Conservation (phyloP, 2,329 filamentous ascomycete genomes). For the Tolypocladium endophyticum region DNA sequence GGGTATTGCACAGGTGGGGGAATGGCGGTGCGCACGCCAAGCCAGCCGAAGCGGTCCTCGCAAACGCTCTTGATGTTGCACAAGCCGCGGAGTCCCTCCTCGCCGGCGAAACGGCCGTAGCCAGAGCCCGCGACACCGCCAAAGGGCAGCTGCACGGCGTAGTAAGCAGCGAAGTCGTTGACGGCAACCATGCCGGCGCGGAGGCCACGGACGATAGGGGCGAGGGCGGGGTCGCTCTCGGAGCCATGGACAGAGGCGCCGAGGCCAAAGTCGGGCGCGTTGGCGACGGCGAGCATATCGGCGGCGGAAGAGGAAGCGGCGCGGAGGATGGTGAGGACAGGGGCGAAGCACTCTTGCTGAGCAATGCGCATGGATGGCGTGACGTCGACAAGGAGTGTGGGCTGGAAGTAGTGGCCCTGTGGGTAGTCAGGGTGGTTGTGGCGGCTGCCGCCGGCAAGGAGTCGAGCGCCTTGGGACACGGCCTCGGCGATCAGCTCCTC, state of each 20-base stretch:
- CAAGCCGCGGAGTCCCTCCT: slow-evolving; percentile 73
- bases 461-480: slow-evolving; percentile 64
- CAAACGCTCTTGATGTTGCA: slow-evolving; percentile 87
- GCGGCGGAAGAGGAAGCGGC: slow-evolving; percentile 47
- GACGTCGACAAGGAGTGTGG: slow-evolving; percentile 86
- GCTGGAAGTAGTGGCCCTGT: slow-evolving; percentile 80
- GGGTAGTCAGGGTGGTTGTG: slow-evolving; percentile 63
- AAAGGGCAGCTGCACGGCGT: slow-evolving; percentile 90
- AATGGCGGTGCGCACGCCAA: slow-evolving; percentile 64
- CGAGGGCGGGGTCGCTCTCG: slow-evolving; percentile 47
- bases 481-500: slow-evolving; percentile 71
- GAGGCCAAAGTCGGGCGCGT: slow-evolving; percentile 75
- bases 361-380: slow-evolving; percentile 78
- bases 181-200: slow-evolving; percentile 84
- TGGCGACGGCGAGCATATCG: slow-evolving; percentile 67
- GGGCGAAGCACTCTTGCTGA: slow-evolving; percentile 85
- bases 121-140: slow-evolving; percentile 83
- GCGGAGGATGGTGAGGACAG: slow-evolving; percentile 77
- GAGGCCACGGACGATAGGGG: slow-evolving; percentile 55
- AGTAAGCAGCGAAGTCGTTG: slow-evolving; percentile 91
- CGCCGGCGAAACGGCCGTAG: slow-evolving; percentile 86
- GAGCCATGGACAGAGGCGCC: slow-evolving; percentile 81
- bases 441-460: slow-evolving; percentile 70
- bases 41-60: slow-evolving; percentile 55
- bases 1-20: slow-evolving; percentile 76